These are phyloP conservation scores for Leptomonas pyrrhocoris DNA, from an alignment of 208 protist species.

Conservation along the genomic window DNA sequence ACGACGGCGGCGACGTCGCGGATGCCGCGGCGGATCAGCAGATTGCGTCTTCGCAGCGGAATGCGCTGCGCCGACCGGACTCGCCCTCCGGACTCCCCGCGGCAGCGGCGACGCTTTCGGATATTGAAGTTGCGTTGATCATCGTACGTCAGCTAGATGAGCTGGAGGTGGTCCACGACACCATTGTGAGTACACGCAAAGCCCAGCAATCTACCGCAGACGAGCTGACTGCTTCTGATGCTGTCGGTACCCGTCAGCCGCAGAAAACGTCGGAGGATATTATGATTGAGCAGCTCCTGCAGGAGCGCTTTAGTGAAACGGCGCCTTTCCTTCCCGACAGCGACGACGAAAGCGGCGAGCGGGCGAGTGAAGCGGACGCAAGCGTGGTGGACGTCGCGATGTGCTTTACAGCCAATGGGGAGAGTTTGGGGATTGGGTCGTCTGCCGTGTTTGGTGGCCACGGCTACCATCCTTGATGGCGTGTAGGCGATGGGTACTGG, in stretches of 20 bases:
- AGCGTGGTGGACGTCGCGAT: slow-evolving; percentile 69
- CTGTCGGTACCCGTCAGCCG: neutral
- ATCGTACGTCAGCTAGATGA: slow-evolving; percentile 67
- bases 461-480: slow-evolving; percentile 56
- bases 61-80: neutral
- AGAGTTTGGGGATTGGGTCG: slow-evolving; percentile 72
- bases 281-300: slow-evolving; percentile 66
- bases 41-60: too few relatives aligned
- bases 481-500: too few relatives aligned
- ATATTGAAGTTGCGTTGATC: slow-evolving; percentile 38
- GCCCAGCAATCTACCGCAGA: neutral
- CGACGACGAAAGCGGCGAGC: slow-evolving; percentile 32
- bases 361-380: neutral
- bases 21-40: neutral
- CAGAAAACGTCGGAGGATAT: slow-evolving; percentile 50
- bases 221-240: neutral
- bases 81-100: neutral
- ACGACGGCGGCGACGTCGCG: slow-evolving; percentile 5
- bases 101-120: slow-evolving; percentile 5
- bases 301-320: slow-evolving; percentile 53
- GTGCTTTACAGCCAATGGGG: slow-evolving; percentile 68
- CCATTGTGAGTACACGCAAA: slow-evolving; percentile 28
- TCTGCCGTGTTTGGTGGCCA: slow-evolving; percentile 72
- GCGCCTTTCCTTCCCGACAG: slow-evolving; percentile 28
- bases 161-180: slow-evolving; percentile 67